Evolutionary conservation across 1,139 yeast genomes (phyloP).

Genomic region (Blastobotrys indianensis): DNA sequence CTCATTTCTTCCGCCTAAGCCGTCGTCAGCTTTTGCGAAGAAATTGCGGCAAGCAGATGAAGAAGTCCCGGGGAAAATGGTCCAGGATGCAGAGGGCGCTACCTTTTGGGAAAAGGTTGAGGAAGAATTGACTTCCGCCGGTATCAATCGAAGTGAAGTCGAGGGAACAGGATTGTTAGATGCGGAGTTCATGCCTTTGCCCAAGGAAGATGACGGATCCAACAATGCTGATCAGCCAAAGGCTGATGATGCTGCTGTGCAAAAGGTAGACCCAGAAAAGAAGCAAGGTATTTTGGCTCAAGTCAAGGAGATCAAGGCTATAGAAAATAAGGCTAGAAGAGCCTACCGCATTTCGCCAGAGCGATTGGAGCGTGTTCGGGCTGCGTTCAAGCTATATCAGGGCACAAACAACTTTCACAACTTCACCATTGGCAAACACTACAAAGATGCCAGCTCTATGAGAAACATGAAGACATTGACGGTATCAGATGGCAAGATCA

Average conservation of each 20-base stretch:
- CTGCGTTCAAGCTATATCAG: constrained; percentile 64
- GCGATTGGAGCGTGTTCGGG: constrained; percentile 57
- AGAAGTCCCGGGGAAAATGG: constrained; percentile 49
- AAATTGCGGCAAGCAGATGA: constrained; percentile 50
- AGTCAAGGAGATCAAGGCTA: constrained; percentile 53
- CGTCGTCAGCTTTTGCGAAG: constrained; percentile 56
- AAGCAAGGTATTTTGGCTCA: constrained; percentile 2
- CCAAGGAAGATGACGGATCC: constrained; percentile 8
- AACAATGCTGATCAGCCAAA: constrained; percentile 9
- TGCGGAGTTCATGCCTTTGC: constrained; percentile 18
- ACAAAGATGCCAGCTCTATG: constrained; percentile 76
- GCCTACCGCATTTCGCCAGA: constrained; percentile 57
- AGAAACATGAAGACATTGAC: constrained; percentile 74
- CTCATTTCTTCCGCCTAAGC: constrained; percentile 85
- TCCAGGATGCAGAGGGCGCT: constrained; percentile 63
- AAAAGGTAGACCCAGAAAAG: constrained; percentile 7
- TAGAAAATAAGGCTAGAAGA: constrained; percentile 67
- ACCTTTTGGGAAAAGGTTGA: constrained; percentile 63
- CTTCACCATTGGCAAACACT: constrained; percentile 85
- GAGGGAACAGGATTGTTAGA: constrained; percentile 34
- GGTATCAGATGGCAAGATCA: constrained; percentile 87
- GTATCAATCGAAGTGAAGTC: constrained; percentile 32
- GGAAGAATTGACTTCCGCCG: constrained; percentile 26
- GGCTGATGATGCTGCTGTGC: constrained; percentile 26
- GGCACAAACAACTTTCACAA: constrained; percentile 96